Evolutionary conservation across 345 rosid species (phyloP).

Genomic region (Rhizophora mangle): DNA sequence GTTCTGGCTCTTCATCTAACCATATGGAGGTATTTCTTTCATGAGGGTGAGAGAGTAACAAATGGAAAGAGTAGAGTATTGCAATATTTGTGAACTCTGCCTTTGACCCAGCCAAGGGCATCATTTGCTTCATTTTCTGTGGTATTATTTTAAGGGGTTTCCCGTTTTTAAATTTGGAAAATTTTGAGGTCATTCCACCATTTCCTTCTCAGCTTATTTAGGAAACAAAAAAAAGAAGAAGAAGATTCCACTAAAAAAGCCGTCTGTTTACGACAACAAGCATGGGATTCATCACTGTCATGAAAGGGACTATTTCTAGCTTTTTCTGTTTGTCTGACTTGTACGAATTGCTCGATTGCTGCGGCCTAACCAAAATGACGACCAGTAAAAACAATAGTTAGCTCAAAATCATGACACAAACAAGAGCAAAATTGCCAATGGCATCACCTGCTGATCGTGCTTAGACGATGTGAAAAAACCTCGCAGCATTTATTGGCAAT

Average conservation of each 20-base stretch:
- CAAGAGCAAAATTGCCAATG: not conserved
- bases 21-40: slow-evolving; percentile 24
- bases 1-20: slow-evolving; percentile 17
- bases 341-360: not conserved
- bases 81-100: not conserved
- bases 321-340: slow-evolving; percentile 1
- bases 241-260: not conserved
- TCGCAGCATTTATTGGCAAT: too few species aligned
- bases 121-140: not conserved
- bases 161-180: not conserved
- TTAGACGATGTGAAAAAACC: too few species aligned
- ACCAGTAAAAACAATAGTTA: not conserved
- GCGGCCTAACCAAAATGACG: slow-evolving; percentile 1
- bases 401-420: not conserved
- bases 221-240: not conserved
- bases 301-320: slow-evolving; percentile 29
- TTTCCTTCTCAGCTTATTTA: not conserved
- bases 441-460: not conserved
- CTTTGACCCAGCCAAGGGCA: slow-evolving; percentile 31
- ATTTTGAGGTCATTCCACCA: slow-evolving; percentile 3
- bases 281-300: slow-evolving; percentile 24
- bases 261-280: not conserved
- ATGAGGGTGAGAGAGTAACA: slow-evolving; percentile 6
- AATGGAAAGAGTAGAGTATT: slow-evolving; percentile 1
- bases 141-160: not conserved